Evolutionary conservation across 2,329 filamentous ascomycete species (phyloP), one percentile per base, ranked within the genome.

Genomic region (Mollisiaceae sp.): DNA sequence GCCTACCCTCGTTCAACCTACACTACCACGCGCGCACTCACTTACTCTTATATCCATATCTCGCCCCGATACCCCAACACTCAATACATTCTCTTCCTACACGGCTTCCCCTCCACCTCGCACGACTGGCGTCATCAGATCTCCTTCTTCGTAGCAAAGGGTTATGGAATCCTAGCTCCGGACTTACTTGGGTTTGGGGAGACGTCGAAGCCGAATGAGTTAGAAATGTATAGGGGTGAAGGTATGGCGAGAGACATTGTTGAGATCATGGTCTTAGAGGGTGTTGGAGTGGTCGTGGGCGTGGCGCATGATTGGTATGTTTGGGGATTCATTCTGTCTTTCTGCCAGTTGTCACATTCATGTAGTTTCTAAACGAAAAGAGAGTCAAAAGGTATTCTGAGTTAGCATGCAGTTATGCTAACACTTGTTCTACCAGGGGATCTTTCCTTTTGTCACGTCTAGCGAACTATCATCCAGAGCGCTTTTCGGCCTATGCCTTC

Each of bases 1-100:
- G 59, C 38, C 38, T 41, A 14, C 15, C 38, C 38, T 41, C 15
- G 12, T 9, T 14, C 38, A 18, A 41, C 11, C 3, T 41, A 41
- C 15, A 41, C 56, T 36, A 63, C 64, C 41, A 20, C 64, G 20
- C 64, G 64, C 45, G 60, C 54, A 55, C 60, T 66, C 32, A 64
- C 62, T 43, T 68, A 68, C 59, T 58, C 60, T 43, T 67, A 65
- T 24, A 63, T 69, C 52, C 64, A 67, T 50, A 63, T 67, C 56
- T n/a, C 36, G 47, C 59, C 65, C 22, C 36, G 18, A 18, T 36
- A 32, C 6, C 56, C 58, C 32, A 65, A 58, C 15, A 59, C 47
- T 22, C 50, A 60, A 47, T 67, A 65, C 47, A 62, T 69, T 55
- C 59, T 69, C 57, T 66, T 66, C 9, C 62, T 67, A 27, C 62